A percentile compares a stretch with the other conserved stretches of the same genome.
These are phyloP conservation scores for Cordyceps farinosa DNA, from an alignment of 2,329 filamentous ascomycete genomes.

Conservation along the genomic window DNA sequence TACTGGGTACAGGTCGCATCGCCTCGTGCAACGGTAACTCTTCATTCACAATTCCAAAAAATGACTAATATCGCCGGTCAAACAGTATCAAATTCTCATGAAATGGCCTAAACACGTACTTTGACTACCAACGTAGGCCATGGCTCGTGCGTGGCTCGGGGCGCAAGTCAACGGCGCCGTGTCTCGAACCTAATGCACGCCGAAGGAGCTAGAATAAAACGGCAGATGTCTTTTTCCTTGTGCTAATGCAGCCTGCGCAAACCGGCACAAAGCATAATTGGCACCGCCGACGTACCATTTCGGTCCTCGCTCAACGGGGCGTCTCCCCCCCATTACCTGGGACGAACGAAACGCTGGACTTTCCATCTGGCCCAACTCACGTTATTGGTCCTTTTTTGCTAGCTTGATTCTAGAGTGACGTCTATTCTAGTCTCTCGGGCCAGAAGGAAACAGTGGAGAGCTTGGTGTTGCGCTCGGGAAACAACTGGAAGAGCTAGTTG, in stretches of 20 bases:
- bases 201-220: background rate
- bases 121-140: background rate
- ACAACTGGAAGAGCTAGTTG: background rate
- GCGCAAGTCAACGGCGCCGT: slow-evolving; percentile 3
- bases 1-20: background rate
- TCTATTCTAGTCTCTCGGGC: background rate
- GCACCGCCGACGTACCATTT: background rate
- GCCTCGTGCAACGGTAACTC: background rate
- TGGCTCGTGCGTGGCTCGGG: slow-evolving; percentile 5
- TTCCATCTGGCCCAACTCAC: background rate
- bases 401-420: background rate
- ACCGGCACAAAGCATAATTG: background rate
- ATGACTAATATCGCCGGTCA: background rate
- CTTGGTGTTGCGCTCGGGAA: background rate
- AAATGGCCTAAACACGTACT: background rate
- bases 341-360: background rate
- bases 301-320: background rate
- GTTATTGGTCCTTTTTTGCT: background rate
- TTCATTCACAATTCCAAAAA: background rate
- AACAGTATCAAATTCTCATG: background rate
- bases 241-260: background rate
- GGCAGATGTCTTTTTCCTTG: background rate
- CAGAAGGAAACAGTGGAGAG: slow-evolving; percentile 3
- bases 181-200: slow-evolving; percentile 3
- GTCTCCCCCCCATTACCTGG: background rate